Evolutionary conservation across 2,329 filamentous ascomycete species (phyloP).

Genomic region (Amphichorda felina): DNA sequence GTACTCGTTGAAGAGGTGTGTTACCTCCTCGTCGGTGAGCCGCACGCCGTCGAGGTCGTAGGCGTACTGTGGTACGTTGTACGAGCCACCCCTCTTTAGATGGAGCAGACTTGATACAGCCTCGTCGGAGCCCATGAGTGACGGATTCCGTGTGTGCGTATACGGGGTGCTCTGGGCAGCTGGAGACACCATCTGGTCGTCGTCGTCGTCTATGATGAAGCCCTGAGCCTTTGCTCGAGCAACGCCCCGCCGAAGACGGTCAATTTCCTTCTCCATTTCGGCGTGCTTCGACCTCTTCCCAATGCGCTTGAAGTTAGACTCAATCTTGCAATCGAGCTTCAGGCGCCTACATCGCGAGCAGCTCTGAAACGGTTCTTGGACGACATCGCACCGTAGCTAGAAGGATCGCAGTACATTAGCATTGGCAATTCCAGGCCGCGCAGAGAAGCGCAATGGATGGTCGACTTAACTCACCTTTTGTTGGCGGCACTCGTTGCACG

Average conservation of each 20-base stretch:
- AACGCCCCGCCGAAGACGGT: conserved; percentile 50
- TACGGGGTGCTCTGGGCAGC: conserved; percentile 38
- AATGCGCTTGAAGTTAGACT: conserved; percentile 76
- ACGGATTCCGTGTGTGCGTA: conserved; percentile 48
- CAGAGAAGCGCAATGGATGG: neutral
- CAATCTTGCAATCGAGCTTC: conserved; percentile 74
- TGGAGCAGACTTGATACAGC: conserved; percentile 55
- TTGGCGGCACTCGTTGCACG: conserved; percentile 76
- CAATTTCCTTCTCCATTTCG: conserved; percentile 78
- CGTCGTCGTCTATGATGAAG: conserved; percentile 39
- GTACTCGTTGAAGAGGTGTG: conserved; percentile 60
- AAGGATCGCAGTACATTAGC: neutral
- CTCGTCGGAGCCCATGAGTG: conserved; percentile 56
- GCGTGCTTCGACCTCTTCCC: conserved; percentile 75
- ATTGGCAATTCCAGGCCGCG: neutral
- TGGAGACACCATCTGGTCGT: conserved; percentile 48
- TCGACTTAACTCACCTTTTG: conserved; percentile 55
- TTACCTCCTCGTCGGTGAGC: conserved; percentile 50
- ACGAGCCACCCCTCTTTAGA: conserved; percentile 52
- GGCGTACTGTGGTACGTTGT: conserved; percentile 45
- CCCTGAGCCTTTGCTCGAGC: conserved; percentile 48
- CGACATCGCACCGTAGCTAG: conserved; percentile 72
- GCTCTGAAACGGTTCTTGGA: conserved; percentile 67
- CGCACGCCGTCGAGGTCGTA: conserved; percentile 53
- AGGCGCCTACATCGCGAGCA: conserved; percentile 71